A percentile compares a stretch with the other conserved stretches of the same genome.
phyloP scores from a whole-genome alignment of 2,329 filamentous ascomycete species.

The Ceratocystis huliohia region DNA sequence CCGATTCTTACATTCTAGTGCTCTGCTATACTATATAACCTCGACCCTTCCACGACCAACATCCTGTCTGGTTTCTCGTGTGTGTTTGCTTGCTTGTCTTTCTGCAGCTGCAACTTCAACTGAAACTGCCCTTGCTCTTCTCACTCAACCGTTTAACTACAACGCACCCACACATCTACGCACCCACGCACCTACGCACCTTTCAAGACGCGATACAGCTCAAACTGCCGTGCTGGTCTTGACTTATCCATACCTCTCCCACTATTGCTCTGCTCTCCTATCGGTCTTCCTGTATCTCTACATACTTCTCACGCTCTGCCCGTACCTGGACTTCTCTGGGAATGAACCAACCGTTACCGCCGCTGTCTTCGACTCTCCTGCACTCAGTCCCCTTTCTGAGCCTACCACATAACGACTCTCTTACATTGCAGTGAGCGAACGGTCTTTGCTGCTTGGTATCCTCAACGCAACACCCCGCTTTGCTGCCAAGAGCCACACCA shows the following conservation, averaged over 20 bases:
- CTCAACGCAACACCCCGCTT: not conserved
- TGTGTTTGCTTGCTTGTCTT: too few species aligned
- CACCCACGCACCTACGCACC: not conserved
- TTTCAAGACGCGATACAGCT: too few species aligned
- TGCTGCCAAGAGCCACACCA: not conserved
- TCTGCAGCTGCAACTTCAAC: too few species aligned
- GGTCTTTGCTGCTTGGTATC: not conserved
- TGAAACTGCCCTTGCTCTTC: too few species aligned
- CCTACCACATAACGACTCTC: slow-evolving; percentile 6
- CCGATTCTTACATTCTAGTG: not conserved
- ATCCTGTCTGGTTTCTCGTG: too few species aligned
- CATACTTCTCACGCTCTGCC: not conserved
- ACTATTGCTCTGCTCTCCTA: not conserved
- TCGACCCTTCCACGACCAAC: not conserved
- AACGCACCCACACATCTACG: not conserved
- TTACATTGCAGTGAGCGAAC: slow-evolving; percentile 2
- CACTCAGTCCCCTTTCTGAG: slow-evolving; percentile 1
- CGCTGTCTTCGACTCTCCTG: slow-evolving; percentile 1
- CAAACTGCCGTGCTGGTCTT: not conserved
- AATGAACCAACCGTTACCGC: slow-evolving; percentile 5
- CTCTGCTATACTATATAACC: not conserved
- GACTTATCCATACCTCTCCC: not conserved
- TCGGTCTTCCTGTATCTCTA: not conserved
- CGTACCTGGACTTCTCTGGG: slow-evolving; percentile 3
- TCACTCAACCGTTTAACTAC: not conserved